Conservation (phyloP, 2,329 filamentous ascomycete species). For the Ilyonectria robusta region DNA sequence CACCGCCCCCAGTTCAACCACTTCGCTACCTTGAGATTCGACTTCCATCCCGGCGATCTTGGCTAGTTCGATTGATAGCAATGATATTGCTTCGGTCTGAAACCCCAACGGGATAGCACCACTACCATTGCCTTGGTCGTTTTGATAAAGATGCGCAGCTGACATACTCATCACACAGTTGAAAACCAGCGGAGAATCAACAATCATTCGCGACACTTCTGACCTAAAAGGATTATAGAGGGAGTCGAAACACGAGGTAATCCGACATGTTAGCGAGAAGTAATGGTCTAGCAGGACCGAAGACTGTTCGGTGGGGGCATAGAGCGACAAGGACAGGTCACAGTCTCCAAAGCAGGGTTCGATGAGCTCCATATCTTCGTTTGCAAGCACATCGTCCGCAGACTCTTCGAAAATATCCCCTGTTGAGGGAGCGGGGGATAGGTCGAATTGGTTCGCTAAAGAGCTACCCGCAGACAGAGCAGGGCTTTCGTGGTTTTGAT, state of each 20-base stretch:
- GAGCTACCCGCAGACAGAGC: neutral
- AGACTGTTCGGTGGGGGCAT: conserved; percentile 8
- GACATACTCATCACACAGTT: conserved; percentile 36
- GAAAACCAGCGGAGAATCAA: conserved; percentile 23
- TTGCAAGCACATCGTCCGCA: neutral
- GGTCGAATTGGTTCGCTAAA: neutral
- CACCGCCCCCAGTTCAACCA: neutral
- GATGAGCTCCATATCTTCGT: neutral
- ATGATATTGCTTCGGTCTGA: conserved; percentile 35
- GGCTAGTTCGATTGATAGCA: conserved; percentile 13
- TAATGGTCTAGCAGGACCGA: conserved; percentile 32
- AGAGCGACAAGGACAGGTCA: neutral
- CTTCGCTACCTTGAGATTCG: too few species aligned
- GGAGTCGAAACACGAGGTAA: conserved; percentile 34
- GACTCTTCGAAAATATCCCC: neutral
- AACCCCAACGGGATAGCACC: conserved; percentile 20
- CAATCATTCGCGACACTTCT: conserved; percentile 28
- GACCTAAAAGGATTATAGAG: conserved; percentile 34
- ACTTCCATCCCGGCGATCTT: neutral
- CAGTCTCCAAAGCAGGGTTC: neutral
- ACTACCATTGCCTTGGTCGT: neutral
- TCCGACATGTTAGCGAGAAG: conserved; percentile 28
- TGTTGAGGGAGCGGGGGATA: too few species aligned
- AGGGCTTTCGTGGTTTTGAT: neutral
- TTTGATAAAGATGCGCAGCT: conserved; percentile 34